phyloP scores from a whole-genome alignment of 2,329 filamentous ascomycete species.

The Pseudogymnoascus sp. region DNA sequence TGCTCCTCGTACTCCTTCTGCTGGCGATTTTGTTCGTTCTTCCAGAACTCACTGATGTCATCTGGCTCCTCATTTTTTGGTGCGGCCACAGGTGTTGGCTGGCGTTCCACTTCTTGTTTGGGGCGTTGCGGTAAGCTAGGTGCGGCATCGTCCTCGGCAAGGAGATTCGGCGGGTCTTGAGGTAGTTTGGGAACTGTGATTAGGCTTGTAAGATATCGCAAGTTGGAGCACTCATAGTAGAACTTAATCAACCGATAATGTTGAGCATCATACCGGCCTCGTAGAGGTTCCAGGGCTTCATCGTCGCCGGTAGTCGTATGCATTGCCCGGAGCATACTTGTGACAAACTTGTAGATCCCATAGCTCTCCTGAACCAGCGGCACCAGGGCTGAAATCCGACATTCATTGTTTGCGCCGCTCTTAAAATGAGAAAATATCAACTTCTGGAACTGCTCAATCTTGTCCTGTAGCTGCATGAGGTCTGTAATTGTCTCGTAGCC shows the following conservation, averaged over 20 bases:
- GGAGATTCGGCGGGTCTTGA: constrained; percentile 82
- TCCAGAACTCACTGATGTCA: constrained; percentile 97
- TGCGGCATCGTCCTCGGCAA: constrained; percentile 75
- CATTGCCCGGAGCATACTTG: constrained; percentile 98
- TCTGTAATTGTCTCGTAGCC: constrained; percentile 95
- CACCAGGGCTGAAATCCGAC: constrained; percentile 86
- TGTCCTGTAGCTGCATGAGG: constrained; percentile 92
- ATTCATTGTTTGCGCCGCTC: constrained; percentile 87
- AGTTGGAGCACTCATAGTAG: constrained; percentile 98
- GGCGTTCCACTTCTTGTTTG: constrained; percentile 62
- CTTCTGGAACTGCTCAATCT: constrained; percentile 98
- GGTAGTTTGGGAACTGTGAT: constrained; percentile 95
- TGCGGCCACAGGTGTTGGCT: constrained; percentile 63
- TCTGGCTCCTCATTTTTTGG: constrained; percentile 73
- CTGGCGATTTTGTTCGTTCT: constrained; percentile 80
- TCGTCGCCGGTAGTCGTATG: constrained; percentile 92
- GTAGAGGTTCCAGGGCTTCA: constrained; percentile 80
- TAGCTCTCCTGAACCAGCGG: constrained; percentile 96
- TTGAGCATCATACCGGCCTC: constrained; percentile 85
- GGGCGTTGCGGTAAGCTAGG: constrained; percentile 75
- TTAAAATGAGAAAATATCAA: constrained; percentile 96
- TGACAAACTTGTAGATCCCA: constrained; percentile 99
- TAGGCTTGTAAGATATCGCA: constrained; percentile 90
- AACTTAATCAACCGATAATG: constrained; percentile 96
- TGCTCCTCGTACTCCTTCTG: constrained; percentile 94